A percentile compares a stretch with the other conserved stretches of the same genome.
phyloP scores from a whole-genome alignment of 768 basidiomycete species.

The Macrocybe gigantea region DNA sequence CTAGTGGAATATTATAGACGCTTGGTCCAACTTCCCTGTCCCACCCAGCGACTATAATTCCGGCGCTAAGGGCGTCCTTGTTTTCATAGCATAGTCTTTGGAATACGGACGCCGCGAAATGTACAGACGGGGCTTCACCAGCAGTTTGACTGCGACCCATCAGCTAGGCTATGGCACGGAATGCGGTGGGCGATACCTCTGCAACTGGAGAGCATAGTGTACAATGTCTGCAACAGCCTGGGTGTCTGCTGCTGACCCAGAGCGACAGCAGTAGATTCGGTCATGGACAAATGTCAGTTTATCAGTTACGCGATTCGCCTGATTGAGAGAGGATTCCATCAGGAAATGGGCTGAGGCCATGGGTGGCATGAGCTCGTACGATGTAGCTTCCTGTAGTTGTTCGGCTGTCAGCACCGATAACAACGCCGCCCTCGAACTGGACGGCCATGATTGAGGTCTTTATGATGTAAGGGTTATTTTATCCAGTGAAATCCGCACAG shows the following conservation, averaged over 20 bases:
- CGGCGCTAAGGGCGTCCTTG: constrained; percentile 84
- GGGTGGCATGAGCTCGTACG: constrained; percentile 37
- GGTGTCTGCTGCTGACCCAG: constrained; percentile 96
- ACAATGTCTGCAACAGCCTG: constrained; percentile 93
- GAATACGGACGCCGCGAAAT: constrained; percentile 77
- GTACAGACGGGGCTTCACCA: constrained; percentile 70
- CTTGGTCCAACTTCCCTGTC: constrained; percentile 86
- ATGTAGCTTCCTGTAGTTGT: constrained; percentile 97
- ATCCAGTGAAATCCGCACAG: too few relatives aligned
- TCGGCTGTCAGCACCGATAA: constrained; percentile 95
- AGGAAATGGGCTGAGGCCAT: neutral
- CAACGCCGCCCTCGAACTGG: constrained; percentile 90
- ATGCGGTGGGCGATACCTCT: constrained; percentile 42
- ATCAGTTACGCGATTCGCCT: constrained; percentile 99
- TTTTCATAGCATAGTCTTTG: constrained; percentile 89
- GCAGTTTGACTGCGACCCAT: constrained; percentile 40
- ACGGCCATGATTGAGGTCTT: constrained; percentile 99
- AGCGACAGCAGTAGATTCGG: constrained; percentile 98
- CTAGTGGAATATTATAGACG: constrained; percentile 95
- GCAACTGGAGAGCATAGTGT: constrained; percentile 75
- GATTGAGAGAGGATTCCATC: constrained; percentile 1
- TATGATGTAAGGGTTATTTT: neutral
- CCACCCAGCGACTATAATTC: constrained; percentile 98
- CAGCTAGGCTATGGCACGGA: neutral
- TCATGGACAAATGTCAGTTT: constrained; percentile 96